phyloP scores from a whole-genome alignment of 2,329 filamentous ascomycete species.

The Fonsecaea multimorphosa region DNA sequence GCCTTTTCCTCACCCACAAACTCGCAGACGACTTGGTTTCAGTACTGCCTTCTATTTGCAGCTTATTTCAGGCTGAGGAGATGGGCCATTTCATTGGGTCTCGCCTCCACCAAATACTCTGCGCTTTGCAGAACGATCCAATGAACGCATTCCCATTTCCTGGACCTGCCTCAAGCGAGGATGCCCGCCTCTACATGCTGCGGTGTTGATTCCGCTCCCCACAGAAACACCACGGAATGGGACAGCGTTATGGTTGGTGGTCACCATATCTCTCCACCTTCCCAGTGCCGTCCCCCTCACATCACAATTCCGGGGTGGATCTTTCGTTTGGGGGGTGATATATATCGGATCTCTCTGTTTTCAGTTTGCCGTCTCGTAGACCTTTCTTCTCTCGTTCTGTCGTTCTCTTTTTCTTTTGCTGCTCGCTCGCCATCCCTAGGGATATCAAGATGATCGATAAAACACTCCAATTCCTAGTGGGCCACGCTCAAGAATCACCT shows the following conservation, averaged over 20 bases:
- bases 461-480: slow-evolving; percentile 21
- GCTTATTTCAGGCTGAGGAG: neutral
- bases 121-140: neutral
- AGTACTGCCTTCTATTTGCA: neutral
- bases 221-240: slow-evolving; percentile 8
- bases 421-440: neutral
- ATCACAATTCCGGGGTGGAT: slow-evolving; percentile 21
- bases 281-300: slow-evolving; percentile 9
- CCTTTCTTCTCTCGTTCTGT: neutral
- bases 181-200: neutral
- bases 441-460: slow-evolving; percentile 36
- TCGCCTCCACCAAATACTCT: neutral
- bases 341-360: neutral
- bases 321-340: slow-evolving; percentile 3
- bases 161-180: neutral
- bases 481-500: slow-evolving; percentile 26
- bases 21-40: neutral
- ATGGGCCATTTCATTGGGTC: neutral
- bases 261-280: slow-evolving; percentile 4
- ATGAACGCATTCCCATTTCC: neutral
- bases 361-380: neutral
- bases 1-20: neutral
- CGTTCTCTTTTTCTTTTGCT: neutral
- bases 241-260: neutral
- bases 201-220: slow-evolving; percentile 26